Percentiles rank a stretch among this genome's conserved stretches.
phyloP scores from a whole-genome alignment of 495 filamentous ascomycete species.

The Penicillium riverlandense region DNA sequence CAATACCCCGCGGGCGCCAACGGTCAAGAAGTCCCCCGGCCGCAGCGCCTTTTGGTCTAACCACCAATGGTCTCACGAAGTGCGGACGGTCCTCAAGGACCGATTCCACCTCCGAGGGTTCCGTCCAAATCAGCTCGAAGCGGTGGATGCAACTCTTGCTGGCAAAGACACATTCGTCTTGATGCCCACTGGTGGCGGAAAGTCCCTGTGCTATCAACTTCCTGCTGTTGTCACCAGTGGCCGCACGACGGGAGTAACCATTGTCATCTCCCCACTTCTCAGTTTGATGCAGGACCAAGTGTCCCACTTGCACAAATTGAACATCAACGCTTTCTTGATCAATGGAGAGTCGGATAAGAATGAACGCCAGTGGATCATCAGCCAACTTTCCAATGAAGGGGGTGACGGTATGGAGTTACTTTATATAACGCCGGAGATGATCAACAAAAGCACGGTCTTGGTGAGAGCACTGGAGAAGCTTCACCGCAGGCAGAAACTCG shows the following conservation, averaged over 20 bases:
- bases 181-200: slow-evolving; percentile 97
- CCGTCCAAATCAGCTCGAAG: slow-evolving; percentile 85
- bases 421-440: slow-evolving; percentile 96
- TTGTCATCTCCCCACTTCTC: slow-evolving; percentile 89
- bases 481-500: slow-evolving; percentile 59
- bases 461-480: slow-evolving; percentile 54
- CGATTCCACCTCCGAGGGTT: slow-evolving; percentile 81
- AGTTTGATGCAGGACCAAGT: slow-evolving; percentile 98
- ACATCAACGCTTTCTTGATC: slow-evolving; percentile 69
- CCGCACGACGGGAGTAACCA: slow-evolving; percentile 74
- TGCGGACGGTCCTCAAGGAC: slow-evolving; percentile 66
- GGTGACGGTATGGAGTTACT: slow-evolving; percentile 74
- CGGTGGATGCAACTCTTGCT: slow-evolving; percentile 83
- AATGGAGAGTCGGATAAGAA: slow-evolving; percentile 62
- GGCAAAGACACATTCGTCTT: slow-evolving; percentile 88
- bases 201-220: slow-evolving; percentile 94
- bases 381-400: slow-evolving; percentile 46
- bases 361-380: slow-evolving; percentile 53
- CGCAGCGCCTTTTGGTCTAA: slow-evolving; percentile 34
- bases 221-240: slow-evolving; percentile 80
- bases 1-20: slow-evolving; percentile 31
- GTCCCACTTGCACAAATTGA: slow-evolving; percentile 62
- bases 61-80: slow-evolving; percentile 78
- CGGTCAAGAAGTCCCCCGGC: slow-evolving; percentile 24
- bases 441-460: slow-evolving; percentile 66